Conservation (phyloP, 2,329 filamentous ascomycete genomes). For the Fusarium mangiferae region DNA sequence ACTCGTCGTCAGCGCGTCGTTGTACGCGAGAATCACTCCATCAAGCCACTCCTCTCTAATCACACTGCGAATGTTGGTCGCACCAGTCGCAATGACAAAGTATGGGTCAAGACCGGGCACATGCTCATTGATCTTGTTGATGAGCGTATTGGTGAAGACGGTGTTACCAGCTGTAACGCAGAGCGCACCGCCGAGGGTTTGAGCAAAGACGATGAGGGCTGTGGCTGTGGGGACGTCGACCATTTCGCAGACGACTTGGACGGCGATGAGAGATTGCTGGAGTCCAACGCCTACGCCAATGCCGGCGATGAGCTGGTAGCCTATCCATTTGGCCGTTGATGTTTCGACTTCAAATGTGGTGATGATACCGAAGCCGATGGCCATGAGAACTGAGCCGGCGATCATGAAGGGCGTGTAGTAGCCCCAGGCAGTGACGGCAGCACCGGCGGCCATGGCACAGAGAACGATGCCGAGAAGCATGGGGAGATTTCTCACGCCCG, state of each 20-base stretch:
- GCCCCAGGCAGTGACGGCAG: conserved; percentile 51
- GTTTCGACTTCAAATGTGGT: conserved; percentile 53
- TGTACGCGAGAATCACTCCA: conserved; percentile 55
- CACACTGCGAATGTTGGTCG: conserved; percentile 49
- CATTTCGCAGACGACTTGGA: conserved; percentile 50
- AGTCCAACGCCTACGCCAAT: conserved; percentile 54
- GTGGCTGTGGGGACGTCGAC: conserved; percentile 51
- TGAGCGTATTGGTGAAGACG: conserved; percentile 61
- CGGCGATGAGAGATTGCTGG: conserved; percentile 58
- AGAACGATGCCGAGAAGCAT: conserved; percentile 52
- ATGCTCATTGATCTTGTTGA: conserved; percentile 49
- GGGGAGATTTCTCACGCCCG: conserved; percentile 55
- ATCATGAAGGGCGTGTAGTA: conserved; percentile 60
- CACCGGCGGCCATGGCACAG: conserved; percentile 49
- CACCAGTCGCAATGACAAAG: conserved; percentile 49
- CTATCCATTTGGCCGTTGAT: conserved; percentile 53
- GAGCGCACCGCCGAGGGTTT: conserved; percentile 55
- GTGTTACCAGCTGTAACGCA: conserved; percentile 61
- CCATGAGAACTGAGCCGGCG: conserved; percentile 46
- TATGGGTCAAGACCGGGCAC: conserved; percentile 50
- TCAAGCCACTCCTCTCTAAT: conserved; percentile 46
- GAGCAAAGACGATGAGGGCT: conserved; percentile 46
- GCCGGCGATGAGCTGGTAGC: conserved; percentile 53
- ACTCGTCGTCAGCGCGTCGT: conserved; percentile 54
- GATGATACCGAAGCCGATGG: conserved; percentile 55